Conservation (phyloP, 163 green algal genomes). For the Chloroidium sp. region DNA sequence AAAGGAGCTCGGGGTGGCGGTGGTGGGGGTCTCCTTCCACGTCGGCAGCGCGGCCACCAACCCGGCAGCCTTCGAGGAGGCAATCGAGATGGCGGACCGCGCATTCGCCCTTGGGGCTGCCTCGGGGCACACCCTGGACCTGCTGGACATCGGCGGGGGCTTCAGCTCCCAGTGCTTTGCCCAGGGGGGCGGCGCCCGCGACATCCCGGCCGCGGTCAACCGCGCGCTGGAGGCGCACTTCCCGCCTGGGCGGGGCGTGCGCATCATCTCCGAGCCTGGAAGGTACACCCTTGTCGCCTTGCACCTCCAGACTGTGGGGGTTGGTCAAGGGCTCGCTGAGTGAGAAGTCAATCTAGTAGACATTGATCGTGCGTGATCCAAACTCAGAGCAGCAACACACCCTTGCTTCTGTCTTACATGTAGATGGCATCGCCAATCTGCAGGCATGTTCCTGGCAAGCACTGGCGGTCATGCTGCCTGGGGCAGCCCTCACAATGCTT, state of each 20-base stretch:
- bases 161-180: constrained; percentile 68
- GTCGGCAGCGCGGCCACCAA: constrained; percentile 82
- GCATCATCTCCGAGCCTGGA: constrained; percentile 90
- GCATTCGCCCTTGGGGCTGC: constrained; percentile 60
- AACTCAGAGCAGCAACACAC: too few species aligned
- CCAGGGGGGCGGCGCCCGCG: constrained; percentile 43
- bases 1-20: constrained; percentile 47
- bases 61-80: constrained; percentile 52
- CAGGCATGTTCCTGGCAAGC: too few species aligned
- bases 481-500: too few species aligned
- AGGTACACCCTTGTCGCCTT: constrained; percentile 15
- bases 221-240: constrained; percentile 74
- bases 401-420: too few species aligned
- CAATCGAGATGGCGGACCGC: constrained; percentile 52
- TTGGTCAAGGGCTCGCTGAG: too few species aligned
- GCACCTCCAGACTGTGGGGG: too few species aligned
- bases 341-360: too few species aligned
- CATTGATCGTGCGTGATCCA: too few species aligned
- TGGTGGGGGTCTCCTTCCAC: constrained; percentile 93
- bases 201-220: constrained; percentile 75
- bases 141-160: constrained; percentile 88
- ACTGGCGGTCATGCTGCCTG: too few species aligned
- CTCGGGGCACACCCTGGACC: constrained; percentile 62
- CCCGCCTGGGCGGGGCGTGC: constrained; percentile 48
- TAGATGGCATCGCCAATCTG: too few species aligned